Base-by-base conservation (phyloP, 2,329 filamentous ascomycete species). In the Scedosporium minutisporum region DNA sequence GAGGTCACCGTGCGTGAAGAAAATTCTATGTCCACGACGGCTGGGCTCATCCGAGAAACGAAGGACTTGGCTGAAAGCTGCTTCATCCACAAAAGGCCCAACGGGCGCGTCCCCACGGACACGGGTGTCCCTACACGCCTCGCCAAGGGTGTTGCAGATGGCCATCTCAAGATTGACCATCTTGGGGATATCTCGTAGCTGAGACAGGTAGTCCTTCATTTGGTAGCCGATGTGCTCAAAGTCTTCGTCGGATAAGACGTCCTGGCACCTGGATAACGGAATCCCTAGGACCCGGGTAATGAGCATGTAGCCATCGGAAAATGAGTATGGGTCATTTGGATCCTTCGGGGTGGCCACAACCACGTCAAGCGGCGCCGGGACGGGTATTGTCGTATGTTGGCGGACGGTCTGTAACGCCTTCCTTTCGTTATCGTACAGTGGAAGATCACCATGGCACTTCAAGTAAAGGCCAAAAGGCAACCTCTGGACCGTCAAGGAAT, bases 1-100 rank as follows among this genome's bases (percentile, higher is more conserved):
- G 5, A 75, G 67, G 58, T 74, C 71, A 1, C 70, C 71, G 61
- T 74, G 71, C 3, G 72, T 72, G 29, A 75, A 75, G 6, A 72
- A 65, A 16, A 71, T 69, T 23, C 64, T 63, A 60, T 74, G 29
- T 14, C 58, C 58, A 10, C 67, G 66, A 2, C 70, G 68, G 55
- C 62, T 62, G 9, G 72, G 68, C 2, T 75, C 69, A 44, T 75
- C 69, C 4, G 70, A 60, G 48, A 68, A 70, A 21, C 67, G 63
- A 16, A 74, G 57, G 5, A 64, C n/a, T 60, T 72, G 66, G 63
- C 69, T 74, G 62, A 75, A 76, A 10, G 68, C 63, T 10, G 65
- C 67, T 64, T 73, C 71, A n/a, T 72, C 67, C n/a, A 57, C 21
- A 23, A 71, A 73, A 0, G 71, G 71, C 1, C 71, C 71, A 4